These are phyloP conservation scores for Macroventuria anomochaeta DNA, from an alignment of 2,329 filamentous ascomycete genomes.

Conservation along the genomic window DNA sequence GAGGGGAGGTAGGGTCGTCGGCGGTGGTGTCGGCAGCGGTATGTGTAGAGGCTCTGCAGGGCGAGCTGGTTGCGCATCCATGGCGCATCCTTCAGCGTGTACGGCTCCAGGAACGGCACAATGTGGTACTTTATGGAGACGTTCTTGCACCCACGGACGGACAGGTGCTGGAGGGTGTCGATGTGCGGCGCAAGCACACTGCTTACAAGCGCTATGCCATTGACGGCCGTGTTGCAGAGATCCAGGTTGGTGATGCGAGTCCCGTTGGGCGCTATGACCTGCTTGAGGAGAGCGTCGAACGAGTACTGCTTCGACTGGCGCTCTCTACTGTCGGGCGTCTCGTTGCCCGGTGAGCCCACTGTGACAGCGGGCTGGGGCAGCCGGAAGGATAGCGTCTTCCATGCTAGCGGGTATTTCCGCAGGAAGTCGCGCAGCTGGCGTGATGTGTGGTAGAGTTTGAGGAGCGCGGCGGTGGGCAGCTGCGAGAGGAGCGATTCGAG, in stretches of 20 bases:
- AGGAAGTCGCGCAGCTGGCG: constrained; percentile 62
- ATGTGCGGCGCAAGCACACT: constrained; percentile 62
- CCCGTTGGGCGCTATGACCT: constrained; percentile 63
- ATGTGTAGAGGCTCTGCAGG: constrained; percentile 66
- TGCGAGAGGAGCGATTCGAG: constrained; percentile 65
- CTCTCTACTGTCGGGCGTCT: constrained; percentile 49
- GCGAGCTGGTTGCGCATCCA: constrained; percentile 57
- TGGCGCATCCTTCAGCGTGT: constrained; percentile 50
- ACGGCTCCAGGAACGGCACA: constrained; percentile 60
- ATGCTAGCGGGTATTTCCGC: constrained; percentile 64
- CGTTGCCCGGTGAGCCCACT: constrained; percentile 48
- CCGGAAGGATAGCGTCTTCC: constrained; percentile 66
- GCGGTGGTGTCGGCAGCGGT: constrained; percentile 67
- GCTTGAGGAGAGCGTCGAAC: constrained; percentile 63
- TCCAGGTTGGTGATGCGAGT: constrained; percentile 63
- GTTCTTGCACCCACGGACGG: constrained; percentile 68
- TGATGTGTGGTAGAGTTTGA: constrained; percentile 66
- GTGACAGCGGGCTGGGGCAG: constrained; percentile 52
- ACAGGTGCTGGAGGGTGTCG: constrained; percentile 64
- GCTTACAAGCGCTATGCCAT: constrained; percentile 62
- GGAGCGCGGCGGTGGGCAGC: constrained; percentile 61
- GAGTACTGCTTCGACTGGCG: constrained; percentile 64
- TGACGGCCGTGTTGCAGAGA: constrained; percentile 67
- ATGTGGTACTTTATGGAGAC: constrained; percentile 70
- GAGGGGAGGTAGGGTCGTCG: constrained; percentile 65